phyloP scores from a whole-genome alignment of 306 rosid genomes.

The Abrus precatorius region DNA sequence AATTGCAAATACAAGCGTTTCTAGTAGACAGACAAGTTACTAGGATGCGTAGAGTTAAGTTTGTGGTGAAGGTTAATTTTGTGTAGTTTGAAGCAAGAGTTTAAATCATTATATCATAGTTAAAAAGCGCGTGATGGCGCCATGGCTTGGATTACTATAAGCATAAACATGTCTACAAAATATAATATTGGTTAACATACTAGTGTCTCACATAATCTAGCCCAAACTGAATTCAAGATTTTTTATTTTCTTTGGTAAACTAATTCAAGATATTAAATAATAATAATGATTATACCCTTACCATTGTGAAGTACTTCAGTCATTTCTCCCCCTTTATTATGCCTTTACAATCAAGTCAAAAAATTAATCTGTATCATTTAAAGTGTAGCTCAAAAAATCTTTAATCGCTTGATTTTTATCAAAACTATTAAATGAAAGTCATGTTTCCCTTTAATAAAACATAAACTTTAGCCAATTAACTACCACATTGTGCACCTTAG shows the following conservation, averaged over 20 bases:
- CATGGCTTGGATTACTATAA: neutral
- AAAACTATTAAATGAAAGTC: conserved; percentile 7
- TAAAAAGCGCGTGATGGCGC: neutral
- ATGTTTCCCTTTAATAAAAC: conserved; percentile 21
- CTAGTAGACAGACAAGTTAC: neutral
- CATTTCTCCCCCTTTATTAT: conserved; percentile 7
- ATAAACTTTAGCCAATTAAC: conserved; percentile 22
- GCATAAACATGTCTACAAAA: conserved; percentile 12
- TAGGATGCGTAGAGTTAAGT: neutral
- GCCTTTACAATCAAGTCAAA: neutral
- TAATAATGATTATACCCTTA: neutral
- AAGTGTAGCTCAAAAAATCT: neutral
- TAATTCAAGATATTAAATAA: conserved; percentile 8
- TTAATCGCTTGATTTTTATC: neutral
- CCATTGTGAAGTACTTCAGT: neutral
- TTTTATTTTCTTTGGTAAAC: too few relatives aligned
- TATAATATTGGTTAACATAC: neutral
- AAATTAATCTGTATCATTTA: neutral
- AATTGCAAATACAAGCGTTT: neutral
- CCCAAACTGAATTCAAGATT: neutral
- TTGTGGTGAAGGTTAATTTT: neutral
- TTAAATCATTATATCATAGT: neutral
- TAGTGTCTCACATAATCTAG: neutral
- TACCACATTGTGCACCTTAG: neutral
- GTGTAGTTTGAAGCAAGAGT: neutral